Percentiles rank a stretch among this genome's conserved stretches.
These are phyloP conservation scores for Gamsiella multidivaricata DNA, from an alignment of 192 early-diverging fungal genomes.

Conservation along the genomic window DNA sequence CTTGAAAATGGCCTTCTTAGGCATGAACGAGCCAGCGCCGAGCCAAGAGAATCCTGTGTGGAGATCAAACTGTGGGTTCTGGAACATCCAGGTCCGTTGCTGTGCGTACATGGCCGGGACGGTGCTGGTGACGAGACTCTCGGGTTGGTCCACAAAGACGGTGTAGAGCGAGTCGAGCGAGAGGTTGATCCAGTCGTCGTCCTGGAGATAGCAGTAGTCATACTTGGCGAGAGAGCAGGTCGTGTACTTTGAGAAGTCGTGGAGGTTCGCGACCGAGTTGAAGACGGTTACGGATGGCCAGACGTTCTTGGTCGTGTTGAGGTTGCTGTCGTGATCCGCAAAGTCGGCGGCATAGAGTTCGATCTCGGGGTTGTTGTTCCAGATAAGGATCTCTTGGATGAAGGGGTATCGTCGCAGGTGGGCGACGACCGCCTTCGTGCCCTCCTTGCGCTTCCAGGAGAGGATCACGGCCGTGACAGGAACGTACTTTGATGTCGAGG, in stretches of 20 bases:
- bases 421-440: slow-evolving; percentile 53
- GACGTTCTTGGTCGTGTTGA: not conserved
- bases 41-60: slow-evolving; percentile 64
- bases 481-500: slow-evolving; percentile 30
- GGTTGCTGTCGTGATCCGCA: slow-evolving; percentile 4
- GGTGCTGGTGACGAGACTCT: slow-evolving; percentile 58
- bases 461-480: slow-evolving; percentile 61
- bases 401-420: slow-evolving; percentile 61
- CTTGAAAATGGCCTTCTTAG: slow-evolving; percentile 56
- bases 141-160: slow-evolving; percentile 60
- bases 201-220: slow-evolving; percentile 69
- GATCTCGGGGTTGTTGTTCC: slow-evolving; percentile 56
- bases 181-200: slow-evolving; percentile 65
- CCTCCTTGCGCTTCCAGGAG: slow-evolving; percentile 56
- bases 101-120: slow-evolving; percentile 61
- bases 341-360: slow-evolving; percentile 27
- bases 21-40: slow-evolving; percentile 58
- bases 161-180: slow-evolving; percentile 65
- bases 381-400: slow-evolving; percentile 62
- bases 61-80: slow-evolving; percentile 55
- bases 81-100: slow-evolving; percentile 63
- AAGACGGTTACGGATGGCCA: slow-evolving; percentile 44
- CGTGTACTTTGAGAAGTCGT: slow-evolving; percentile 66
- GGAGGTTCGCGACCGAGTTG: slow-evolving; percentile 62
- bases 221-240: slow-evolving; percentile 62